Conservation (phyloP, 768 basidiomycete species). For the Kwoniella dejecticola region DNA sequence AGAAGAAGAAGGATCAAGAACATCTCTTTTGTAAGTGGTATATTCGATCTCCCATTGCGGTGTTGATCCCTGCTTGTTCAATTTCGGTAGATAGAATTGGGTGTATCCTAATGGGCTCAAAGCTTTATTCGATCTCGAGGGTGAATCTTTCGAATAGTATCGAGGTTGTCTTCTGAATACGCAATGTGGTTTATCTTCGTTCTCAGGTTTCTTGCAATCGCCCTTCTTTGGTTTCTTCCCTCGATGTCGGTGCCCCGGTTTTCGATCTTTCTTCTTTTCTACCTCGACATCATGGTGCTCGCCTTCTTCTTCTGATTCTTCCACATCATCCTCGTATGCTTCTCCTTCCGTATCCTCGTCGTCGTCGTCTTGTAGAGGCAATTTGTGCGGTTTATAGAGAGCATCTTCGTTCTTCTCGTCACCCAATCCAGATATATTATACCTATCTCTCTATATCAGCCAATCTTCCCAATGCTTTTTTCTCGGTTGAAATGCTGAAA, state of each 20-base stretch:
- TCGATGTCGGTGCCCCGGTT: constrained; percentile 64
- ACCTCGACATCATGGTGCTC: constrained; percentile 54
- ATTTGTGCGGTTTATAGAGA: constrained; percentile 3
- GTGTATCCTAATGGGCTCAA: constrained; percentile 81
- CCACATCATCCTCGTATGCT: background rate
- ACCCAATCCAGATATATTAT: constrained; percentile 65
- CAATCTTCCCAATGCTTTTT: background rate
- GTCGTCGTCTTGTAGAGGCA: constrained; percentile 43
- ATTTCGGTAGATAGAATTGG: constrained; percentile 70
- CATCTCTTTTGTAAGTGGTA: constrained; percentile 63
- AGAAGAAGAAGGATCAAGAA: constrained; percentile 56
- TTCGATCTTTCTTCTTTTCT: constrained; percentile 62
- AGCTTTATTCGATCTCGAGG: constrained; percentile 69
- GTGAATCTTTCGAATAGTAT: constrained; percentile 63
- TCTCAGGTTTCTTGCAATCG: constrained; percentile 48
- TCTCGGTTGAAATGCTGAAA: too few species aligned
- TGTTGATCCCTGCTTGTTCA: constrained; percentile 61
- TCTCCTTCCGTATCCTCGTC: constrained; percentile 23
- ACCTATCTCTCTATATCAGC: constrained; percentile 32
- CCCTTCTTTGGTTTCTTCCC: constrained; percentile 47
- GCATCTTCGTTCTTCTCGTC: constrained; percentile 23
- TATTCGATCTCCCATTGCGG: constrained; percentile 79
- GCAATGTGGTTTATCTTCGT: constrained; percentile 55
- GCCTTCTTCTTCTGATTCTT: background rate
- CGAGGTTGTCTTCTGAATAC: constrained; percentile 59